phyloP scores from a whole-genome alignment of 2,329 filamentous ascomycete species.

The Neopestalotiopsis sp. region DNA sequence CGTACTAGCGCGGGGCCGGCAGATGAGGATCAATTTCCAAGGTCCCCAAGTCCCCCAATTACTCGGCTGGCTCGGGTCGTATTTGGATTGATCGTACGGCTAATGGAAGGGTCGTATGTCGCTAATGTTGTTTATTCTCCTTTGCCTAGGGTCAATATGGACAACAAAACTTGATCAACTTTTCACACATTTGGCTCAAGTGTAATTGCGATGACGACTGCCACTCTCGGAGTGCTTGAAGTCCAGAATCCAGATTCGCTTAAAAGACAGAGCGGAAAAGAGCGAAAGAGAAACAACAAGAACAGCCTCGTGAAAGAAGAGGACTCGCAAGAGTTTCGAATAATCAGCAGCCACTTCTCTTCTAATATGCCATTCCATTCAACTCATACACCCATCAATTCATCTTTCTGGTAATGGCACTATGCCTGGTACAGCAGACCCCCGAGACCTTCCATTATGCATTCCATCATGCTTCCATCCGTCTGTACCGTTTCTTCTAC shows the following conservation, averaged over 20 bases:
- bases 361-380: slow-evolving; percentile 6
- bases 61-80: background rate
- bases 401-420: background rate
- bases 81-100: slow-evolving; percentile 1
- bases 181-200: background rate
- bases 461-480: slow-evolving; percentile 12
- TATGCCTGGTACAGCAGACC: background rate
- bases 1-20: slow-evolving; percentile 12
- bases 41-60: background rate
- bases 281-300: background rate
- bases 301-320: background rate
- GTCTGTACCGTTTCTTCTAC: slow-evolving; percentile 11
- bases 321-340: background rate
- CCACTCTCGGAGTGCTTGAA: too few relatives aligned
- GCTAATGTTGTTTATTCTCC: background rate
- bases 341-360: slow-evolving; percentile 4
- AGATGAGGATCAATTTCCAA: slow-evolving; percentile 14
- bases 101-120: slow-evolving; percentile 1
- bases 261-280: background rate
- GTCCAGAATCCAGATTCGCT: too few relatives aligned
- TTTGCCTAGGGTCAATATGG: background rate
- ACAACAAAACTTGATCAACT: background rate
- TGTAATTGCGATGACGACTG: too few relatives aligned
- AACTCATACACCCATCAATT: too few relatives aligned
- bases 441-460: slow-evolving; percentile 11